phyloP scores from a whole-genome alignment of 1,139 yeast species.

The Kurtzmaniella quercitrusa region DNA sequence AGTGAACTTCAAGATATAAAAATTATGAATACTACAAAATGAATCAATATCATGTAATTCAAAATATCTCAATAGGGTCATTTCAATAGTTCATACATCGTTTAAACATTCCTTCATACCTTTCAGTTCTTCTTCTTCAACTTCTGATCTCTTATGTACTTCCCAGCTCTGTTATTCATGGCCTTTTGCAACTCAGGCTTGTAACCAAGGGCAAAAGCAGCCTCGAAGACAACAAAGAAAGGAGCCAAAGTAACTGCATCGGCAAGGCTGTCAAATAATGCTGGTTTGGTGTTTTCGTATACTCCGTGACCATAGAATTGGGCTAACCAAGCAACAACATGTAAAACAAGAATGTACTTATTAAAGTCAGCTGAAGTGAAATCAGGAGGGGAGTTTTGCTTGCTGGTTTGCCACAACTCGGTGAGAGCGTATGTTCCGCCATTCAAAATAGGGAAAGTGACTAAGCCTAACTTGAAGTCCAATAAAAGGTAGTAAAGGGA shows the following conservation, averaged over 20 bases:
- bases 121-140: slow-evolving; percentile 10
- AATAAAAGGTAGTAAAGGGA: slow-evolving; percentile 39
- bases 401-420: slow-evolving; percentile 15
- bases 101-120: no score
- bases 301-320: slow-evolving; percentile 88
- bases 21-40: no score
- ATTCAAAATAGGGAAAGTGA: slow-evolving; percentile 31
- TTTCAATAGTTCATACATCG: no score
- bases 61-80: no score
- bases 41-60: no score
- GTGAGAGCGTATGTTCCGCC: slow-evolving; percentile 40
- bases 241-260: slow-evolving; percentile 93
- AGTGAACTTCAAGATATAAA: not conserved
- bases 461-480: slow-evolving; percentile 40
- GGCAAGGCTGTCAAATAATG: slow-evolving; percentile 71
- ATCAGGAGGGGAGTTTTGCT: slow-evolving; percentile 17
- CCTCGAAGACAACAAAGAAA: slow-evolving; percentile 77
- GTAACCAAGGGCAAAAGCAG: slow-evolving; percentile 64
- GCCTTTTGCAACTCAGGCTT: slow-evolving; percentile 48
- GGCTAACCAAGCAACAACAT: slow-evolving; percentile 66
- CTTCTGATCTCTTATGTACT: slow-evolving; percentile 21
- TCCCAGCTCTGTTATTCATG: slow-evolving; percentile 53
- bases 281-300: slow-evolving; percentile 83
- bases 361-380: slow-evolving; percentile 17
- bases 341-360: slow-evolving; percentile 32